Base-by-base conservation (phyloP, 352 stramenopile genomes). In the Globisporangium uncinulatum region DNA sequence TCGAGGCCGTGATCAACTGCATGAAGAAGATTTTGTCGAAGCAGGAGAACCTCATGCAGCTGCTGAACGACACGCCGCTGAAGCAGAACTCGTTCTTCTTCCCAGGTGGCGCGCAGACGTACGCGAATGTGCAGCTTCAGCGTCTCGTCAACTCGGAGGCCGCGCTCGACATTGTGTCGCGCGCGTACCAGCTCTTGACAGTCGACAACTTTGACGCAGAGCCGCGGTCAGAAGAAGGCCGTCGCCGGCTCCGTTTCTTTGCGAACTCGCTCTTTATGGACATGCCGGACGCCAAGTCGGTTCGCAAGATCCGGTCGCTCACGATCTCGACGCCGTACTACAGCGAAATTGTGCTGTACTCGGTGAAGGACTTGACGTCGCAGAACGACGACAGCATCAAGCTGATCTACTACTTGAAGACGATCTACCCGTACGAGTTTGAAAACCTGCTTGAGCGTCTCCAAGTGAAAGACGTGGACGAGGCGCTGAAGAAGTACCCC, bases 321-420 rank as follows among this genome's bases (percentile, higher is more conserved):
- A 91, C 77, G 0, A 67, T 95, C 4, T 83, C 85, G 20, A 95
- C 85, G n/a, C 85, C 87, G 48, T 95, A 95, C 69, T 95, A 93
- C 72, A 93, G 78, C 55, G 85, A 95, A 85, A 95, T 95, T 39
- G 85, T 95, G 31, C 59, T 95, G 76, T 95, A 93, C 69, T 95
- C 85, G 63, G 83, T 95, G 58, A 92, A 95, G 67, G 85, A 95
- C 32, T 59, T 95, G 53, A 93, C 83, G 2, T 63, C 76, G 0
- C 76, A 92, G 55, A 95, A 95, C 48, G 85, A 93, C 39, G 85
- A 95, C 67, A 95, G 94, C 59, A 96, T 99, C 49, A 99, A 96
- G 41, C 89, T 97, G 17, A 66, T 99, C 57, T 96, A 98, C 39
- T 99, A 99, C 62, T 69, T 97, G 58, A 79, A 93, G 61, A 95